Percentiles rank a stretch among this genome's conserved stretches.
Evolutionary conservation across 1,284 basidiomycete genomes (phyloP).

Genomic region (Cryptococcus hybrid): DNA sequence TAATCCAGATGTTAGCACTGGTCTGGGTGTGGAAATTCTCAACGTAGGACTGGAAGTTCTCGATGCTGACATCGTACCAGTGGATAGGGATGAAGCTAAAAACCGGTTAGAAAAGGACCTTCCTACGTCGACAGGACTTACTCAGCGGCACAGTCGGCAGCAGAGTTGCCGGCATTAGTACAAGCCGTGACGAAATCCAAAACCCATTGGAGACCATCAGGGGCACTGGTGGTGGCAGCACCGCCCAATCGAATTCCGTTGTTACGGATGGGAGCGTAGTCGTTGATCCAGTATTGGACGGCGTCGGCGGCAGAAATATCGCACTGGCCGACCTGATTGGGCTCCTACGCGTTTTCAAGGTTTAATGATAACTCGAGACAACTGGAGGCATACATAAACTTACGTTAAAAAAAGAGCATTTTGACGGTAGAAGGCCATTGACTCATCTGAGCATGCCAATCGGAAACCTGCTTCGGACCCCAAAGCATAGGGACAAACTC

Average conservation of each 20-base stretch:
- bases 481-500: slow-evolving; percentile 67
- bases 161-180: slow-evolving; percentile 14
- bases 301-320: slow-evolving; percentile 59
- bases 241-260: slow-evolving; percentile 62
- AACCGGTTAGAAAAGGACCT: no score
- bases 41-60: slow-evolving; percentile 46
- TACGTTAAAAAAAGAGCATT: slow-evolving; percentile 50
- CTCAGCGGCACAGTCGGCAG: slow-evolving; percentile 35
- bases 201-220: slow-evolving; percentile 63
- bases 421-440: slow-evolving; percentile 56
- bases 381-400: no score
- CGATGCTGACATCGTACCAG: slow-evolving; percentile 41
- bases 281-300: slow-evolving; percentile 60
- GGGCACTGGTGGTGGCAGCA: slow-evolving; percentile 66
- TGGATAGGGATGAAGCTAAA: slow-evolving; percentile 45
- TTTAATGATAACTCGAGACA: no score
- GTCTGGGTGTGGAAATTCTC: slow-evolving; percentile 39
- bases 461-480: slow-evolving; percentile 52
- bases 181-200: slow-evolving; percentile 59
- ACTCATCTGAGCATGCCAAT: slow-evolving; percentile 33
- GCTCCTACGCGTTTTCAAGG: slow-evolving; percentile 53
- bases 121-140: slow-evolving; percentile 57
- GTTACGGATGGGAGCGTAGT: slow-evolving; percentile 60
- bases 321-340: slow-evolving; percentile 62
- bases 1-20: slow-evolving; percentile 43